phyloP scores from a whole-genome alignment of 495 filamentous ascomycete genomes.

The Elasticomyces elasticus region DNA sequence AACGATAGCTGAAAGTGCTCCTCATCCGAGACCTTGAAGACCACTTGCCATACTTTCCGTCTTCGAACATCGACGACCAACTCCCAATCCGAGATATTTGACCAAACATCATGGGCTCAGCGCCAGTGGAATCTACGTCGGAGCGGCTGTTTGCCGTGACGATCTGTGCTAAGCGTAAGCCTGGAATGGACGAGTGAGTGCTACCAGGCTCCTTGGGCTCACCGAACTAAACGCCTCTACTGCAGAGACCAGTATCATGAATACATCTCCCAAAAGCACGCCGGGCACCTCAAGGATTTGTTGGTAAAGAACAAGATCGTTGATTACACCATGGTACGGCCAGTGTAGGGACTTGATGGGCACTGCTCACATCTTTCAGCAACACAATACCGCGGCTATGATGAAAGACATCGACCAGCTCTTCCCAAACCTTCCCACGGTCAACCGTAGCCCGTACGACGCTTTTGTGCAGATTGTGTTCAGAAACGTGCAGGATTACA shows the following conservation, averaged over 20 bases:
- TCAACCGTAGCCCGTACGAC: constrained; percentile 23
- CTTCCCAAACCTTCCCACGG: constrained; percentile 19
- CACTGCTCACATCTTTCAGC: constrained; percentile 7
- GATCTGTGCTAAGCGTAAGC: constrained; percentile 31
- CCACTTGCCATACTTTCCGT: too few species aligned
- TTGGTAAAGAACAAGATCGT: constrained; percentile 25
- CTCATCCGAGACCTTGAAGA: too few species aligned
- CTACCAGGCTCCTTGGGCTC: neutral
- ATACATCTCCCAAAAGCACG: constrained; percentile 31
- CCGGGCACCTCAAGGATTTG: constrained; percentile 21
- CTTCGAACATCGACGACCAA: too few species aligned
- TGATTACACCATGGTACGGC: constrained; percentile 19
- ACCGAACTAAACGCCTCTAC: neutral
- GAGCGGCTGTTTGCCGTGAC: constrained; percentile 26
- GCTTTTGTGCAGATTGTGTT: constrained; percentile 22
- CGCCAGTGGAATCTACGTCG: neutral
- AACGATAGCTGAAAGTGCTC: too few species aligned
- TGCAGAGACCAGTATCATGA: constrained; percentile 34
- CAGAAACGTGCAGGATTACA: constrained; percentile 18
- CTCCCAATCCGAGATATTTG: too few species aligned
- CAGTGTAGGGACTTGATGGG: neutral
- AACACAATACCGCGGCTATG: constrained; percentile 23
- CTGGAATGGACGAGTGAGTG: constrained; percentile 27
- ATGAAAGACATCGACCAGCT: constrained; percentile 18
- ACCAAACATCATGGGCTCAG: neutral